These are phyloP conservation scores for Silene coronaria DNA, from an alignment of 179 eudicot genomes.

Conservation along the genomic window DNA sequence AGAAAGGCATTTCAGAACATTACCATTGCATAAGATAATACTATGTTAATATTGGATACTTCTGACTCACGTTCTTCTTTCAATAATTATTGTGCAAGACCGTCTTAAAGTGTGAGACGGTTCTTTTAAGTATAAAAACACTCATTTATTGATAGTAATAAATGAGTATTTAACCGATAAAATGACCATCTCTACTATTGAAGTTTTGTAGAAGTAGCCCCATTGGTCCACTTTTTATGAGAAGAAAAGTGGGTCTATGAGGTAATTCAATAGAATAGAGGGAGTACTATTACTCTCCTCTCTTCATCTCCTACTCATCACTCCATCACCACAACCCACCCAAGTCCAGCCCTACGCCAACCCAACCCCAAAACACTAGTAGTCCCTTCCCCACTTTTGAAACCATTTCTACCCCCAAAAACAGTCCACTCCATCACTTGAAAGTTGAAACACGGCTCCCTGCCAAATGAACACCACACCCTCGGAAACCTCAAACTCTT, in stretches of 20 bases:
- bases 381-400: background rate
- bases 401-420: background rate
- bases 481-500: background rate
- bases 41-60: too few species aligned
- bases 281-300: background rate
- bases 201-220: too few species aligned
- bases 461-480: background rate
- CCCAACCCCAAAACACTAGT: background rate
- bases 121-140: too few species aligned
- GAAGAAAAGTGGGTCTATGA: too few species aligned
- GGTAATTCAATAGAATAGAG: too few species aligned
- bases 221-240: too few species aligned
- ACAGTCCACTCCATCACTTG: background rate
- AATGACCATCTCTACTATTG: too few species aligned
- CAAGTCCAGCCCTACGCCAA: background rate
- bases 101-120: too few species aligned
- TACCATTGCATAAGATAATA: background rate
- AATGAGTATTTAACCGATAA: too few species aligned
- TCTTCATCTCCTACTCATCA: background rate
- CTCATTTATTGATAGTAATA: too few species aligned
- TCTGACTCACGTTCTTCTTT: too few species aligned
- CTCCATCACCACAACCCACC: background rate
- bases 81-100: too few species aligned
- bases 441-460: background rate
- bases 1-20: background rate